These are phyloP conservation scores for Aspergillus uvarum DNA, from an alignment of 2,329 filamentous ascomycete species.

Conservation along the genomic window DNA sequence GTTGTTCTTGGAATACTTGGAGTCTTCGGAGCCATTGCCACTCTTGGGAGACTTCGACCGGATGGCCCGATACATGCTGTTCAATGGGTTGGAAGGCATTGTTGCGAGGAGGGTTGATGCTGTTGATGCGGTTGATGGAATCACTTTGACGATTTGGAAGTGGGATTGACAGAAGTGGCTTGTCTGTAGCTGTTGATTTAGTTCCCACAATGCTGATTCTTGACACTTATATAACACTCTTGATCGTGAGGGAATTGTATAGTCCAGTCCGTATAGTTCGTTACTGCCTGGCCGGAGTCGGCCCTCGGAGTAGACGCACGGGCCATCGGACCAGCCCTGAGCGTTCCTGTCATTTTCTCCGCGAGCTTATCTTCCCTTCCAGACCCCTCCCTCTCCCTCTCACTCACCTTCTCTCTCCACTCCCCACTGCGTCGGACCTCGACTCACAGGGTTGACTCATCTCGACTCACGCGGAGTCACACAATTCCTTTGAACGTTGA, in stretches of 20 bases:
- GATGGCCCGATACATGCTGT: not conserved
- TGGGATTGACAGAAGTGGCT: not conserved
- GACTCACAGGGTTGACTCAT: not conserved
- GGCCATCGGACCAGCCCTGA: not conserved
- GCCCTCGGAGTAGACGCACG: slow-evolving; percentile 2
- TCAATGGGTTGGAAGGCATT: not conserved
- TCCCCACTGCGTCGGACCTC: not conserved
- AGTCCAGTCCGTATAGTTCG: not conserved
- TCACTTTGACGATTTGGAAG: not conserved
- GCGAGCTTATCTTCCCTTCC: not conserved
- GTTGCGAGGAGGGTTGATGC: not conserved
- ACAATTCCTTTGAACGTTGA: too few relatives aligned
- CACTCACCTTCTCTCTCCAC: too few relatives aligned
- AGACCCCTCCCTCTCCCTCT: too few relatives aligned
- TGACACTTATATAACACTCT: not conserved
- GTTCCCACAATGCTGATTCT: not conserved
- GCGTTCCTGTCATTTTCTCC: not conserved
- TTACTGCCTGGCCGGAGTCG: not conserved
- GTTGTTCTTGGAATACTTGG: not conserved
- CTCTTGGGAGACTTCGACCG: not conserved
- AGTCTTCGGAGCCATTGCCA: too few relatives aligned
- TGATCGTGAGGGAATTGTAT: not conserved
- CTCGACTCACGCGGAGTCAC: not conserved
- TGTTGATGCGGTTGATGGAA: not conserved
- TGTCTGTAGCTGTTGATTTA: not conserved